A percentile compares a stretch with the other conserved stretches of the same genome.
These are phyloP conservation scores for Simmondsia chinensis DNA, from an alignment of 148 eudicot species.

Conservation along the genomic window DNA sequence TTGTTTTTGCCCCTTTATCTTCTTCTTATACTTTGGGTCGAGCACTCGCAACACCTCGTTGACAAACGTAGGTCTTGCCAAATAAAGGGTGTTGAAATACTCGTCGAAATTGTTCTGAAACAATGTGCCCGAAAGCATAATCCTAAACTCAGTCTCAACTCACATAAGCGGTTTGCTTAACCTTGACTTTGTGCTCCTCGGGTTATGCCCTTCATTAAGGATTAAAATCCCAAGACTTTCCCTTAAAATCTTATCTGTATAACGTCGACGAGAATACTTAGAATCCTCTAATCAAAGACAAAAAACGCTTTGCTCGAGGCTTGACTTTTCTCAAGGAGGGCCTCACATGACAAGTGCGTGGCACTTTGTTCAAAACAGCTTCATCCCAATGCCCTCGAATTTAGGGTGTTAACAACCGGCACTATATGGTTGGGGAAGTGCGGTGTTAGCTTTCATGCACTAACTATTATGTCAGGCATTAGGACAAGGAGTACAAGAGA, in stretches of 20 bases:
- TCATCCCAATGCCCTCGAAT: no score
- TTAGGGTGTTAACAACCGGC: no score
- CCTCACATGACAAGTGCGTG: no score
- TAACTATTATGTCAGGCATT: no score
- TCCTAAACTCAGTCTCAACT: constrained; percentile 65
- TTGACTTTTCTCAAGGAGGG: no score
- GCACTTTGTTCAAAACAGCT: no score
- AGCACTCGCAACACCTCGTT: constrained; percentile 62
- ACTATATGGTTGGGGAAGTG: no score
- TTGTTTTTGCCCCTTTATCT: constrained; percentile 49
- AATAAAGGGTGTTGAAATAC: constrained; percentile 83
- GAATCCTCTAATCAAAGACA: constrained; percentile 80
- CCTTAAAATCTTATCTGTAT: constrained; percentile 71
- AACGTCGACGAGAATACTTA: constrained; percentile 65
- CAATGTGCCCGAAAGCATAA: constrained; percentile 77
- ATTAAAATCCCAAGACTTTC: constrained; percentile 80
- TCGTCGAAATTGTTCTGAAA: constrained; percentile 98
- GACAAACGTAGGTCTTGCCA: constrained; percentile 84
- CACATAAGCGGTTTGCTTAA: constrained; percentile 80
- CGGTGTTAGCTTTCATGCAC: no score
- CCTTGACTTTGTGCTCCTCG: constrained; percentile 88
- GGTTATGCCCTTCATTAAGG: constrained; percentile 96
- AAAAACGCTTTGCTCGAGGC: no score
- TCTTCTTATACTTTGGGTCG: constrained; percentile 69
- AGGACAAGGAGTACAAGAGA: no score